Evolutionary conservation across 148 eudicot genomes (phyloP).

Genomic region (Dysphania ambrosioides): DNA sequence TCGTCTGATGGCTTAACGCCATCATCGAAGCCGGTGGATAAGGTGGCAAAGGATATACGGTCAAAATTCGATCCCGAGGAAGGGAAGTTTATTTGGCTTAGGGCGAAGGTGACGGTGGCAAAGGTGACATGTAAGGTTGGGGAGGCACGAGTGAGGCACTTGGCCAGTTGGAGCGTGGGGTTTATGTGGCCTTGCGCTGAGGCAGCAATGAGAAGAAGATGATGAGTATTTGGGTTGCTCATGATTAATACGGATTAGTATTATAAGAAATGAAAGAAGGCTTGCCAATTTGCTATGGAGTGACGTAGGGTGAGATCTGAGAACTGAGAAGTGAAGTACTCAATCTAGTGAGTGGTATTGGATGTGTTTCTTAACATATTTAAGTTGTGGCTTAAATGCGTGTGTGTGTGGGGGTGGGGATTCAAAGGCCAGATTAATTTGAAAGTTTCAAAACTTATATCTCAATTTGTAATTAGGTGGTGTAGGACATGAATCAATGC

Average conservation of each 20-base stretch:
- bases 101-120: conserved; percentile 30
- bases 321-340: not conserved
- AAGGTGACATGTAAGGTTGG: conserved; percentile 37
- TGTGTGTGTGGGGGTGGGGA: no score
- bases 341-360: not conserved
- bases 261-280: not conserved
- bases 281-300: no score
- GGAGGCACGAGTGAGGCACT: conserved; percentile 30
- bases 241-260: not conserved
- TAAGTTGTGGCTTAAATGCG: conserved; percentile 4
- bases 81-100: conserved; percentile 7
- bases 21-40: conserved; percentile 40
- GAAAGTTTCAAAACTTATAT: no score
- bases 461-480: no score
- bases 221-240: conserved; percentile 15
- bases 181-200: conserved; percentile 57
- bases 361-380: not conserved
- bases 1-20: conserved; percentile 1
- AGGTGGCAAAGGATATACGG: conserved; percentile 29
- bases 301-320: not conserved
- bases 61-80: conserved; percentile 2
- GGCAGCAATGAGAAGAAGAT: conserved; percentile 31
- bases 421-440: no score
- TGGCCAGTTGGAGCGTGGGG: conserved; percentile 53
- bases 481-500: no score